Evolutionary conservation across 2,329 filamentous ascomycete species (phyloP), one percentile per base, ranked within the genome.

Genomic region (Helminthosporium solani): DNA sequence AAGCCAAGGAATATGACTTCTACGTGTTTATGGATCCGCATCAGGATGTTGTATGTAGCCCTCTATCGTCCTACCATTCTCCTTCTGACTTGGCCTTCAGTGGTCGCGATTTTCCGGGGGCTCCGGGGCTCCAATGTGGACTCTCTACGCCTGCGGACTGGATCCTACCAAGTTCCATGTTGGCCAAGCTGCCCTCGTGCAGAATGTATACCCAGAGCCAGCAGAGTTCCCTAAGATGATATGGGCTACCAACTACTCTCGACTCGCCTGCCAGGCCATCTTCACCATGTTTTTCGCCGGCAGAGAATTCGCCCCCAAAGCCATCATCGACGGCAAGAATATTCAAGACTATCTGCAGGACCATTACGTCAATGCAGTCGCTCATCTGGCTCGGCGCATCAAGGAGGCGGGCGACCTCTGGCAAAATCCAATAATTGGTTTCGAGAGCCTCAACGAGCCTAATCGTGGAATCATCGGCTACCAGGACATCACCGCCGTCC

Each of bases 1-100:
- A 90, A 54, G 91, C 91, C 30, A 96, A 91, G 67, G 79, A 84
- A 30, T 97, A 95, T 75, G 89, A 88, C 21, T 96, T 99, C 70
- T 96, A 95, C 64, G 79, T 99, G 40, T 97, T 96, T 67, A 96
- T 99, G 90, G 95, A 99, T 60, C 92, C 95, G 16, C 94, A 99
- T 70, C 94, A 99, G 77, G 94, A 99, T 75, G 92, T 97, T 60
- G 86, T 89, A 79, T 55, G 84, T 81, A 50, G 44, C 12, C 19
- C 36, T 34, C 44, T 23, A 46, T 36, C 18, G 40, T 44, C 37
- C 7, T 19, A 28, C 31, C 31, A 31, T 16, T 35, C 19, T 33
- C 18, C 35, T 7, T 56, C 63, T 67, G 45, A 63, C 61, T 35
- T 54, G 27, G 49, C 37, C 49, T 30, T 5, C 56, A 88, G 85